A percentile compares a stretch with the other conserved stretches of the same genome.
These are phyloP conservation scores for Firmiana major DNA, from an alignment of 345 rosid genomes.

Conservation along the genomic window DNA sequence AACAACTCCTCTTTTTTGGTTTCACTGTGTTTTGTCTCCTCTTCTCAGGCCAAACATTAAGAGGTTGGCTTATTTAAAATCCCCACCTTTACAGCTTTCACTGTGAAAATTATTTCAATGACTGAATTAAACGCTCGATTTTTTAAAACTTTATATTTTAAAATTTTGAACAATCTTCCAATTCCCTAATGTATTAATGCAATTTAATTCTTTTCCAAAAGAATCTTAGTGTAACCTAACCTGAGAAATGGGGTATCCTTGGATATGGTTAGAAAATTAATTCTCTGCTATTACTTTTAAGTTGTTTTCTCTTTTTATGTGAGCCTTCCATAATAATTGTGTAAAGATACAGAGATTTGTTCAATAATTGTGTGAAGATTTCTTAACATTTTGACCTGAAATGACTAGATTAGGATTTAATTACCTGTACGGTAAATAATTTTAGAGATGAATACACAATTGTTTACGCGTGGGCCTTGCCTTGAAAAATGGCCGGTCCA, in stretches of 20 bases:
- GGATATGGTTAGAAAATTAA: background rate
- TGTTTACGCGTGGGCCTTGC: background rate
- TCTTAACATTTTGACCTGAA: background rate
- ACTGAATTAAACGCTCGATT: too few species aligned
- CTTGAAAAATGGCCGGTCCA: background rate
- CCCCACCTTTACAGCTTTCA: background rate
- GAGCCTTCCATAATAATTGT: background rate
- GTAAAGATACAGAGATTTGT: background rate
- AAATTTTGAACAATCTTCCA: too few species aligned
- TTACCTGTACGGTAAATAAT: background rate
- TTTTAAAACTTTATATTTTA: too few species aligned
- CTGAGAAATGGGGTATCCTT: background rate
- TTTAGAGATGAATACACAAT: background rate
- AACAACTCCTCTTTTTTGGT: background rate
- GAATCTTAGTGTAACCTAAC: background rate
- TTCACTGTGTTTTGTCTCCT: constrained; percentile 7
- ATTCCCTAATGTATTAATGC: background rate
- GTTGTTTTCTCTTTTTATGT: background rate
- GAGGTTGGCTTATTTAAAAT: background rate
- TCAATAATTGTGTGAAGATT: constrained; percentile 1
- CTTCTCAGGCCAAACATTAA: background rate
- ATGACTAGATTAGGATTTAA: background rate
- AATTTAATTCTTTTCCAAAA: background rate
- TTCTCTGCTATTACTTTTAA: too few species aligned
- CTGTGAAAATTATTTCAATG: background rate